phyloP scores from a whole-genome alignment of 129 eudicot genomes.

The Centella asiatica region DNA sequence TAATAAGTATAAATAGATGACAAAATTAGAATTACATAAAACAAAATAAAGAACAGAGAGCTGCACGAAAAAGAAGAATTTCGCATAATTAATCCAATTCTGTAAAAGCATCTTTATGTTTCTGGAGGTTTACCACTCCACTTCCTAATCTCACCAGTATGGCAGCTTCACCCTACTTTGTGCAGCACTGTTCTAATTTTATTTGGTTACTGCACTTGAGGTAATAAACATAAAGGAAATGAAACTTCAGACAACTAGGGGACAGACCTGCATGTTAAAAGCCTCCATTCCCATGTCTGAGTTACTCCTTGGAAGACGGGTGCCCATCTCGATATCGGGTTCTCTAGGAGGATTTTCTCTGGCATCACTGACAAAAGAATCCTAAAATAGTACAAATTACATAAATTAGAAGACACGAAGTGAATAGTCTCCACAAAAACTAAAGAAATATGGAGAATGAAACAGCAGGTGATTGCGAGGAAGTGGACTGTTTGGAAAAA shows the following conservation, averaged over 20 bases:
- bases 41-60: not conserved
- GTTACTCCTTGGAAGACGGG: conserved; percentile 46
- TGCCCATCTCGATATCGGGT: conserved; percentile 52
- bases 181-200: too few relatives aligned
- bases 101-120: too few relatives aligned
- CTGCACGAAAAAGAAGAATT: not conserved
- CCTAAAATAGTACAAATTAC: conserved; percentile 24
- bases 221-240: not conserved
- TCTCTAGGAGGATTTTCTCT: conserved; percentile 39
- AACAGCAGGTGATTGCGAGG: not conserved
- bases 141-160: too few relatives aligned
- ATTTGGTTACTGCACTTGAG: not conserved
- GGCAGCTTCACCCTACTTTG: too few relatives aligned
- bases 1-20: not conserved
- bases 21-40: too few relatives aligned
- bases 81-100: too few relatives aligned
- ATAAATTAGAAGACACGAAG: not conserved
- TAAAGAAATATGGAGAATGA: not conserved
- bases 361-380: conserved; percentile 46
- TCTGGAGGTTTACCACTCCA: too few relatives aligned
- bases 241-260: not conserved
- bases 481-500: not conserved
- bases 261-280: conserved; percentile 55
- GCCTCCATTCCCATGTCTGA: conserved; percentile 67
- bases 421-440: not conserved